Conservation (phyloP, 2,329 filamentous ascomycete genomes). For the Colletotrichum tofieldiae region DNA sequence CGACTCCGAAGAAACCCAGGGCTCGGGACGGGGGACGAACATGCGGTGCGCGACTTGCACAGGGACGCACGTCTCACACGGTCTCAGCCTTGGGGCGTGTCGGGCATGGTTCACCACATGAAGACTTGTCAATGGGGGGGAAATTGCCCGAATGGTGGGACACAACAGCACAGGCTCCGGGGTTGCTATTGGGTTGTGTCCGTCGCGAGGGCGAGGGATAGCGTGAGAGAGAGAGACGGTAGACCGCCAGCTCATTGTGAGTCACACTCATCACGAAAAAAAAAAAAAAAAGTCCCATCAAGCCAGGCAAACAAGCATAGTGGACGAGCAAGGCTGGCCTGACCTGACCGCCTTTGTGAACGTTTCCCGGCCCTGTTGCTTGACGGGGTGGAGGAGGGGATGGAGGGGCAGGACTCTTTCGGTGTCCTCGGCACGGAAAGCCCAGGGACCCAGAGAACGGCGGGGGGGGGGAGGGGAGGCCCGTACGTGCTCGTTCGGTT, state of each 20-base stretch:
- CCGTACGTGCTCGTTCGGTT: background rate
- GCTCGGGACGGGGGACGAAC: background rate
- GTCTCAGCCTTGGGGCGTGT: conserved; percentile 31
- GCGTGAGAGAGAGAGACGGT: background rate
- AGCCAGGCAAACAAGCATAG: background rate
- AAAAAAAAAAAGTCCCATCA: background rate
- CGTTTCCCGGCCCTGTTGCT: conserved; percentile 6
- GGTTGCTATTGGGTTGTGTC: conserved; percentile 5
- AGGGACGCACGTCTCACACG: background rate
- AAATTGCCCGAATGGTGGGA: background rate
- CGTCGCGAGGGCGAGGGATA: background rate
- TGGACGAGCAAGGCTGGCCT: background rate
- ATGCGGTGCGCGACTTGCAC: conserved; percentile 1
- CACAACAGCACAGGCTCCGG: background rate
- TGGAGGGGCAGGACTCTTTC: conserved; percentile 2
- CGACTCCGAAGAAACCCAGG: conserved; percentile 6
- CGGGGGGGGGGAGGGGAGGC: background rate
- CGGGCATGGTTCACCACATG: background rate
- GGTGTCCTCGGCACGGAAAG: conserved; percentile 23
- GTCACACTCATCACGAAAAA: conserved; percentile 17
- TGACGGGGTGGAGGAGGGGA: conserved; percentile 8
- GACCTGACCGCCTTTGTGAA: conserved; percentile 36
- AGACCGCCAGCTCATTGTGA: conserved; percentile 36
- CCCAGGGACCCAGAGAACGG: background rate
- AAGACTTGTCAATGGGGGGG: background rate